Evolutionary conservation across 805 yeast genomes (phyloP).

Genomic region (Wickerhamiella domercqiae): DNA sequence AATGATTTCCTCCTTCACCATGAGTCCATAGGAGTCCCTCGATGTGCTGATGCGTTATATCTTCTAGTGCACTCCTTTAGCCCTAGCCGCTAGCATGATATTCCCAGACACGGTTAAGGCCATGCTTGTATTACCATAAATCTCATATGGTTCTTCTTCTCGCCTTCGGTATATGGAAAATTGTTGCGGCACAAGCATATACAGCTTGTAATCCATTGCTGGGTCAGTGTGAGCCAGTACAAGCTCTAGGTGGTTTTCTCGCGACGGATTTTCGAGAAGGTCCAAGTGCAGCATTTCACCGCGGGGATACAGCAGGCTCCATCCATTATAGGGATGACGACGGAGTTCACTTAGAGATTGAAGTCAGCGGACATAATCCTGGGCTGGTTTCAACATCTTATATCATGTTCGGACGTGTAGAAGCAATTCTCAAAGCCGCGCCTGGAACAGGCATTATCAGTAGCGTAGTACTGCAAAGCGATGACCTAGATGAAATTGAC

Average conservation of each 20-base stretch:
- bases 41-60: no score
- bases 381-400: conserved; percentile 32
- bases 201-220: conserved; percentile 33
- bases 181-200: conserved; percentile 19
- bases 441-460: conserved; percentile 68
- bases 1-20: conserved; percentile 11
- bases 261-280: conserved; percentile 34
- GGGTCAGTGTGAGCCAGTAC: conserved; percentile 31
- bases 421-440: conserved; percentile 56
- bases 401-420: conserved; percentile 79
- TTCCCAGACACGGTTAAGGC: no score
- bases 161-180: no score
- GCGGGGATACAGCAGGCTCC: conserved; percentile 13
- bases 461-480: conserved; percentile 64
- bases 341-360: conserved; percentile 50
- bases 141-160: no score
- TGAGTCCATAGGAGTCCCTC: no score
- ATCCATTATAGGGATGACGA: conserved; percentile 30
- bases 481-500: conserved; percentile 82
- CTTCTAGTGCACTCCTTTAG: no score
- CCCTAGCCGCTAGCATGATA: no score
- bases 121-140: no score
- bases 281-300: conserved; percentile 20
- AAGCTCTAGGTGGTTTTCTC: conserved; percentile 47
- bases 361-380: conserved; percentile 60